Conservation (phyloP, 768 basidiomycete species). For the Naganishia onofrii region DNA sequence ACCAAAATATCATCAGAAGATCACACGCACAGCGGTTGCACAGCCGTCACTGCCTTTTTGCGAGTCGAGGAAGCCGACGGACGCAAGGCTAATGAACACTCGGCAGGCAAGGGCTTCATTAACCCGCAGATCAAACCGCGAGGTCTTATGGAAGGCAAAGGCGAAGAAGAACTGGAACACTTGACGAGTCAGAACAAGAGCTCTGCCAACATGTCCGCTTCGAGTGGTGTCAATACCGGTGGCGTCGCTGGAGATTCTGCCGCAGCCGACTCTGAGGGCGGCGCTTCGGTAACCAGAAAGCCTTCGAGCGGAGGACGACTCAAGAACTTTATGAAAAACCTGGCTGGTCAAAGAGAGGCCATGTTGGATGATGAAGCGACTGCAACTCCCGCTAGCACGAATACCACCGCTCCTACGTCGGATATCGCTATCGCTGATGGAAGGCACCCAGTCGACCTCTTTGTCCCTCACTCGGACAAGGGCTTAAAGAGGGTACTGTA, state of each 20-base stretch:
- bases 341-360: slow-evolving; percentile 34
- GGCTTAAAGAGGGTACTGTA: slow-evolving; percentile 74
- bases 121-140: slow-evolving; percentile 43
- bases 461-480: slow-evolving; percentile 58
- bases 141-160: slow-evolving; percentile 48
- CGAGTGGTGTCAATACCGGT: slow-evolving; percentile 29
- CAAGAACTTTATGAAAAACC: slow-evolving; percentile 46
- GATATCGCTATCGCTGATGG: slow-evolving; percentile 51
- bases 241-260: slow-evolving; percentile 35
- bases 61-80: slow-evolving; percentile 81
- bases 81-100: slow-evolving; percentile 34
- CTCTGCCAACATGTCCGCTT: slow-evolving; percentile 31
- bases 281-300: slow-evolving; percentile 33
- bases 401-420: background rate
- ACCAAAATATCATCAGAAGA: slow-evolving; percentile 82
- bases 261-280: slow-evolving; percentile 31
- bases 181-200: slow-evolving; percentile 25
- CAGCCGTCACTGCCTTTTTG: slow-evolving; percentile 91
- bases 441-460: slow-evolving; percentile 58
- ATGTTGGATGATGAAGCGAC: slow-evolving; percentile 6
- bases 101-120: slow-evolving; percentile 38
- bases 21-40: slow-evolving; percentile 94
- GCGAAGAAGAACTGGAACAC: slow-evolving; percentile 48
- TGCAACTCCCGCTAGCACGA: slow-evolving; percentile 9
- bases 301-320: slow-evolving; percentile 41